Percentiles rank a stretch among this genome's conserved stretches.
Conservation (phyloP, 2,329 filamentous ascomycete genomes). For the Aaosphaeria arxii region DNA sequence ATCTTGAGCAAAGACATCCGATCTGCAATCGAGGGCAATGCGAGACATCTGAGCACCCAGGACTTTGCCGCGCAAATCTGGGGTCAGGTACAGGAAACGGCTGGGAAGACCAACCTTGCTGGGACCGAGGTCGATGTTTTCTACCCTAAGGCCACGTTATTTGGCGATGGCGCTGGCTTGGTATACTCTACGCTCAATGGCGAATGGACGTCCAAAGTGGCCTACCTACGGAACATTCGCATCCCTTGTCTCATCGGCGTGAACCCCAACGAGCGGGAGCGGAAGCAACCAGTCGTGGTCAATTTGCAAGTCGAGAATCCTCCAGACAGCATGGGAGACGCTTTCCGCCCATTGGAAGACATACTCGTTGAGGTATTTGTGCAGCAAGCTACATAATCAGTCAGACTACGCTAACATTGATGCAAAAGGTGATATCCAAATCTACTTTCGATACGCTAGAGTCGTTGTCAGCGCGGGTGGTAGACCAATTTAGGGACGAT, state of each 20-base stretch:
- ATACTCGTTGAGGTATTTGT: conserved; percentile 57
- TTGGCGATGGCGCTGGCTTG: conserved; percentile 61
- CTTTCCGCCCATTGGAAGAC: conserved; percentile 57
- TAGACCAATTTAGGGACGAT: conserved; percentile 42
- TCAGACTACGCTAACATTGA: not conserved
- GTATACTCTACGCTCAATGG: conserved; percentile 25
- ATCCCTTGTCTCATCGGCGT: conserved; percentile 70
- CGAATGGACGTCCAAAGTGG: conserved; percentile 19
- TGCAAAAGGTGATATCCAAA: not conserved
- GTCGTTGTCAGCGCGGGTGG: conserved; percentile 35
- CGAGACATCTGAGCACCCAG: conserved; percentile 6
- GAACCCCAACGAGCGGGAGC: conserved; percentile 65
- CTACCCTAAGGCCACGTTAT: conserved; percentile 67
- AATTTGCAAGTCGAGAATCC: conserved; percentile 61
- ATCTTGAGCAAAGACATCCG: conserved; percentile 62
- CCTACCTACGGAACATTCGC: conserved; percentile 57
- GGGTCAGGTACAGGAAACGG: conserved; percentile 14
- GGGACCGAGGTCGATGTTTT: conserved; percentile 53
- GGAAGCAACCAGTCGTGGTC: conserved; percentile 64
- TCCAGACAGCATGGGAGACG: conserved; percentile 43
- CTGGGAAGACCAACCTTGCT: conserved; percentile 22
- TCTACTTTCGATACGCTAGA: conserved; percentile 47
- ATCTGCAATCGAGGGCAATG: not conserved
- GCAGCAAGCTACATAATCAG: not conserved
- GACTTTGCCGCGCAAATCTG: conserved; percentile 4